Base-by-base conservation (phyloP, 2,329 filamentous ascomycete species). In the Dothideomycetes sp. region DNA sequence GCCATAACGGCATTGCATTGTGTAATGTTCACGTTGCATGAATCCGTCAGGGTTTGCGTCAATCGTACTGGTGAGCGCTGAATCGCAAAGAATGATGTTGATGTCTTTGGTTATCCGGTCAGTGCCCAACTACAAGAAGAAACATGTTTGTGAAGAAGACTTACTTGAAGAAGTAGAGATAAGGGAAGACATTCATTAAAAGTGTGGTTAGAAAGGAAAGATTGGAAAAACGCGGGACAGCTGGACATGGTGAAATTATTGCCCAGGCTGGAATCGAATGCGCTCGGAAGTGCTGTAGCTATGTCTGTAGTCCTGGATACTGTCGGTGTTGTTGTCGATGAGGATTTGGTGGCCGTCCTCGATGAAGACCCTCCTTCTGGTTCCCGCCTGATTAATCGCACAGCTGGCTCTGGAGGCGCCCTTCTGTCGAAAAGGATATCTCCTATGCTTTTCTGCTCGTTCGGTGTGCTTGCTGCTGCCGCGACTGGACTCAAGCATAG, bases 101-200 rank as follows among this genome's bases (percentile, higher is more conserved):
- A 95, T 47, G 83, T 86, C 78, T 94, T 58, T 12, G 5, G 20
- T 22, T 34, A 18, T 16, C 13, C 3, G 15, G 11, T 17, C 17
- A 7, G 3, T 23, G 7, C 6, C 9, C 8, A 19, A 9, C 10
- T 33, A 13, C 6, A 4, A 23, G 30, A 20, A 5, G 16, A 43
- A 19, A 35, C 29, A 28, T 20, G 24, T 29, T n/a, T n/a, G n/a
- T n/a, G n/a, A n/a, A n/a, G n/a, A n/a, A n/a, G n/a, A 56, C 74
- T 56, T 64, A 84, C 83, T 68, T 84, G 77, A 8, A 96, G 68
- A 49, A 96, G 74, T 52, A 94, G 70, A 1, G 88, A 94, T 43
- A 95, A 69, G 0, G 89, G 85, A 50, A 88, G 77, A 64, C 89
- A 96, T 37, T 71, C 60, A 50, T 76, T 73, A 51, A 91, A 86